These are phyloP conservation scores for Dillenia suffruticosa DNA, from an alignment of 164 flowering plant genomes.

Conservation along the genomic window DNA sequence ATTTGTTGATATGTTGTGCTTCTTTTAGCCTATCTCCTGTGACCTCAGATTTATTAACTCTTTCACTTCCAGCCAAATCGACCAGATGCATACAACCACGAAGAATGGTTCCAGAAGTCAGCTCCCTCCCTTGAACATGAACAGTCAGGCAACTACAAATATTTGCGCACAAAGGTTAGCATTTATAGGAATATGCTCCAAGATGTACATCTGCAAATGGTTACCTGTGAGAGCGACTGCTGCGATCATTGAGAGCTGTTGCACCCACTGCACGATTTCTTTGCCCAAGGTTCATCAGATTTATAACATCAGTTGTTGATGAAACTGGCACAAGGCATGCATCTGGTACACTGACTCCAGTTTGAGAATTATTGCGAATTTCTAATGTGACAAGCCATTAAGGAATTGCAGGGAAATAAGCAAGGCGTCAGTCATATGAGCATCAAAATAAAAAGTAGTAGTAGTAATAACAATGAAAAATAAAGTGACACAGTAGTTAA, in stretches of 20 bases:
- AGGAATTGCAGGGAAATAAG: conserved; percentile 26
- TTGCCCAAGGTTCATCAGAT: conserved; percentile 91
- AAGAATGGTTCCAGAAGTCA: conserved; percentile 57
- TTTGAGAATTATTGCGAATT: conserved; percentile 87
- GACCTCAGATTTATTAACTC: conserved; percentile 85
- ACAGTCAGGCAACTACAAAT: conserved; percentile 77
- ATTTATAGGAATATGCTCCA: neutral
- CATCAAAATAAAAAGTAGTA: neutral
- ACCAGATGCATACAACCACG: conserved; percentile 91
- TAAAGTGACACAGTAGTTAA: neutral
- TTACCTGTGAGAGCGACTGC: conserved; percentile 99
- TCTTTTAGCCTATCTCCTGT: conserved; percentile 92
- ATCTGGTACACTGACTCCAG: conserved; percentile 92
- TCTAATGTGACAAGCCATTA: conserved; percentile 72
- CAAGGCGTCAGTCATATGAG: neutral
- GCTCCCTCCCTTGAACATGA: conserved; percentile 82
- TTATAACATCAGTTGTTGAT: conserved; percentile 83
- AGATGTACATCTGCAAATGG: neutral
- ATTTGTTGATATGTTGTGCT: conserved; percentile 86
- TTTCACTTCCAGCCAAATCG: conserved; percentile 92
- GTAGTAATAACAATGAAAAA: neutral
- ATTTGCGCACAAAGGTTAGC: conserved; percentile 5
- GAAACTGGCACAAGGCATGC: conserved; percentile 88
- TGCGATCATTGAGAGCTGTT: conserved; percentile 95
- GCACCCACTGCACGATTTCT: conserved; percentile 92